Base-by-base conservation (phyloP, 2,329 filamentous ascomycete genomes). In the Claviceps maximensis region DNA sequence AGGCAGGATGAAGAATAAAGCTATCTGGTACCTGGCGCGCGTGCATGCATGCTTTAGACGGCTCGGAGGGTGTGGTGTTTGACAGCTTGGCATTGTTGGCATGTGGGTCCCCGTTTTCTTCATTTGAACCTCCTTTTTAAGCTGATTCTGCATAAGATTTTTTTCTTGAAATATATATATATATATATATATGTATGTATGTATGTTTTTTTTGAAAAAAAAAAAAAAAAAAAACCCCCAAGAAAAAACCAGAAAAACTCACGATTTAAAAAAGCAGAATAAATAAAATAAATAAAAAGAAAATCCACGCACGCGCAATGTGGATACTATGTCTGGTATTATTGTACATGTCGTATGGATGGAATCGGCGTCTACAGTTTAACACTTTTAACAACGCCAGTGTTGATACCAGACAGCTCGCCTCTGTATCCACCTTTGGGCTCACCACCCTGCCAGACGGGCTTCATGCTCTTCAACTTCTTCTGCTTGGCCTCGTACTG, bases 401-500 rank as follows among this genome's bases (percentile, higher is more conserved):
- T 87, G 77, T 96, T 97, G 73, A 98, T 95, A 82, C 93, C 93
- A 44, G 90, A 93, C 72, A 86, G 72, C 69, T 97, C 93, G 72
- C 93, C 93, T 59, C 81, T 81, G 73, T 98, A 98, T 52, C 89
- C 86, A 63, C 89, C 86, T 64, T 80, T 81, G 60, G 87, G 83
- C 72, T 94, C 83, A 56, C 88, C 87, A 59, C 88, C 88, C 70
- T 89, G 88, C 74, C 90, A 97, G 15, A 88, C 76, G 9, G 87
- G 80, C 73, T 86, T 88, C 74, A 90, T 87, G 65, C 86, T 91
- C 63, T 81, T 82, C 65, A 97, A 71, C 78, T 97, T 96, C 87
- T 96, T 97, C 80, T 91, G 86, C 79, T 95, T 96, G 69, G 89
- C 86, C 66, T 94, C 89, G 68, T 82, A 98, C 81, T 89, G 89